Conservation (phyloP, 2,329 filamentous ascomycete species). For the Colletotrichum shisoi region DNA sequence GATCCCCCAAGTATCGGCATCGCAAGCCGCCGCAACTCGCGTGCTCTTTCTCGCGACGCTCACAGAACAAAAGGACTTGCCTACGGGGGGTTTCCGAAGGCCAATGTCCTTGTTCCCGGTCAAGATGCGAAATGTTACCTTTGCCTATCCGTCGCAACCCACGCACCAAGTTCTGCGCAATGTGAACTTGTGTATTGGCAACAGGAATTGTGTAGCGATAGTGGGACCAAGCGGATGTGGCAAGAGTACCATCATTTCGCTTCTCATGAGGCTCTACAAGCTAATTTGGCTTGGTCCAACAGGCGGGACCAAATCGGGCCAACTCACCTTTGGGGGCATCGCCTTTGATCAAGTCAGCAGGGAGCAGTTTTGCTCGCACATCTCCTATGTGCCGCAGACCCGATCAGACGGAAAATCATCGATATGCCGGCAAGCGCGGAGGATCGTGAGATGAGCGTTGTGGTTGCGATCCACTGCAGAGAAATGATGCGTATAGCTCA, state of each 20-base stretch:
- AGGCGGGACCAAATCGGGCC: background rate
- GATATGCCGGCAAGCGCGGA: conserved; percentile 54
- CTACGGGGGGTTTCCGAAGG: background rate
- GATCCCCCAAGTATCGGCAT: conserved; percentile 81
- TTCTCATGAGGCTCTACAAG: conserved; percentile 76
- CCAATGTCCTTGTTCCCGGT: conserved; percentile 54
- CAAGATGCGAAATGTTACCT: conserved; percentile 66
- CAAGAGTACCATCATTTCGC: conserved; percentile 81
- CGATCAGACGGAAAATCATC: conserved; percentile 70
- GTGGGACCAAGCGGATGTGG: conserved; percentile 88
- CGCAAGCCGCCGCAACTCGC: conserved; percentile 74
- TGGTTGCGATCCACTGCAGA: conserved; percentile 81
- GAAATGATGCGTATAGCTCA: conserved; percentile 89
- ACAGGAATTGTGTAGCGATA: conserved; percentile 74
- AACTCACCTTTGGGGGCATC: background rate
- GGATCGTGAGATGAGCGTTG: conserved; percentile 66
- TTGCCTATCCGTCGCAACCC: conserved; percentile 72
- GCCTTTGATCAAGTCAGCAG: background rate
- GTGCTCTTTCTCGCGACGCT: conserved; percentile 75
- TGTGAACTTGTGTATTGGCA: conserved; percentile 62
- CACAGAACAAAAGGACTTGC: conserved; percentile 45
- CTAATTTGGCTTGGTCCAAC: conserved; percentile 43
- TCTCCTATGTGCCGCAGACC: conserved; percentile 74
- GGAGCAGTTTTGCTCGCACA: conserved; percentile 61
- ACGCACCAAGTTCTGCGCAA: conserved; percentile 44